Base-by-base conservation (phyloP, 23 red algal species). In the Gracilaria domingensis region DNA sequence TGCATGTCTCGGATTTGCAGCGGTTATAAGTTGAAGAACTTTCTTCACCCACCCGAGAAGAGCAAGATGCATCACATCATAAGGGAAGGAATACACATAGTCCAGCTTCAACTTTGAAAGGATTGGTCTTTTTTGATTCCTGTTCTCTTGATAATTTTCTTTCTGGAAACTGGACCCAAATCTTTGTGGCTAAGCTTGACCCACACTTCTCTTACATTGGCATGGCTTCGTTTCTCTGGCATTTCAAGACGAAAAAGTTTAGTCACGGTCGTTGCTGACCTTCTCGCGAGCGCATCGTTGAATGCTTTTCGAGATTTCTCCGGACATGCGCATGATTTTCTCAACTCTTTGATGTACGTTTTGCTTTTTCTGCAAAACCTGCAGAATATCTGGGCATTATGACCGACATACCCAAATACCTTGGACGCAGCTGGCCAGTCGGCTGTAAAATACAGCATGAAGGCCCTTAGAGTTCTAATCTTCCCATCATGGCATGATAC, bases 31-130 rank as follows among this genome's bases (percentile, higher is more conserved):
- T 21, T n/a, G 14, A 4, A 79, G 74, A 50, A 79, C 23, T 54
- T 44, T 4, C 12, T 56, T 50, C 14, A 18, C 26, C 74, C 74
- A 79, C 11, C 74, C 74, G 8, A 79, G 42, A 12, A 79, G 39
- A 51, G 24, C 17, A 2, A 79, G 26, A 28, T 45, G 74, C 74
- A 79, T 79, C 6, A 56, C 45, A 32, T 79, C 74, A 23, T 79
- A 79, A 2, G 74, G 74, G 20, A 51, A 79, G 3, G 74, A 21
- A 7, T 12, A 26, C 2, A 50, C 21, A 23, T 17, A 79, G 20
- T 79, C 74, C 13, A 79, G 4, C 4, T 33, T 18, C 34, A 79
- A 28, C 11, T 51, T 21, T 3, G 34, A 79, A 12, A 79, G 26
- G 1, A 3, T 30, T 33, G 13, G 16, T 16, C 37, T 18, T 51